A percentile compares a stretch with the other conserved stretches of the same genome.
phyloP scores from a whole-genome alignment of 2,329 filamentous ascomycete species.

The Colletotrichum lupini region DNA sequence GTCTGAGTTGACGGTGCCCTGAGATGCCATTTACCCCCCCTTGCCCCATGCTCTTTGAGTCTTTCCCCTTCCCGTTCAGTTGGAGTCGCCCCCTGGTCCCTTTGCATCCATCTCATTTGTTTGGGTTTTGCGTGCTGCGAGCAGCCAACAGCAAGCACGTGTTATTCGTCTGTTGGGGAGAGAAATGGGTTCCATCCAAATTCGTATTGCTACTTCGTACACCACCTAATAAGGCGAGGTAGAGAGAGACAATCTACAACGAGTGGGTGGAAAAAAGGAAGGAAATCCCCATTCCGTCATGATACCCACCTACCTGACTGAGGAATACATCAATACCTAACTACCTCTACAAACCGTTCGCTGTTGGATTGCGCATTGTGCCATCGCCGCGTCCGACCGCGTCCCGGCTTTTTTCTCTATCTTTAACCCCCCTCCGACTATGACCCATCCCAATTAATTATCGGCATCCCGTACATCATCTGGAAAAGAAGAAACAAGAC shows the following conservation, averaged over 20 bases:
- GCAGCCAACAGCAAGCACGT: slow-evolving; percentile 12
- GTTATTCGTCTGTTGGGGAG: neutral
- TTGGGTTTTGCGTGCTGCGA: slow-evolving; percentile 16
- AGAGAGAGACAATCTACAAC: neutral
- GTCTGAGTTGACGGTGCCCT: neutral
- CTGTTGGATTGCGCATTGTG: neutral
- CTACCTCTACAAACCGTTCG: neutral
- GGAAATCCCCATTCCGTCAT: slow-evolving; percentile 13
- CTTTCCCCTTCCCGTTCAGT: neutral
- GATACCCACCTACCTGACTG: slow-evolving; percentile 12
- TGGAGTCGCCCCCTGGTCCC: neutral
- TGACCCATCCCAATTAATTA: neutral
- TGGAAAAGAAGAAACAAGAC: neutral
- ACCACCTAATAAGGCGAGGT: neutral
- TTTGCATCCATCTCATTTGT: neutral
- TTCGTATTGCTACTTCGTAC: neutral
- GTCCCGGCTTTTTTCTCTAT: slow-evolving; percentile 9
- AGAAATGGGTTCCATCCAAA: neutral
- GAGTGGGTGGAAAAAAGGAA: neutral
- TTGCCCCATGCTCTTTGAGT: neutral
- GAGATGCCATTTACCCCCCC: neutral
- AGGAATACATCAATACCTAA: neutral
- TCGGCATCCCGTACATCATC: neutral
- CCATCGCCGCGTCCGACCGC: slow-evolving; percentile 10
- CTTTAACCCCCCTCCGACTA: neutral